phyloP scores from a whole-genome alignment of 2,329 filamentous ascomycete species.

The Botrytis aclada region DNA sequence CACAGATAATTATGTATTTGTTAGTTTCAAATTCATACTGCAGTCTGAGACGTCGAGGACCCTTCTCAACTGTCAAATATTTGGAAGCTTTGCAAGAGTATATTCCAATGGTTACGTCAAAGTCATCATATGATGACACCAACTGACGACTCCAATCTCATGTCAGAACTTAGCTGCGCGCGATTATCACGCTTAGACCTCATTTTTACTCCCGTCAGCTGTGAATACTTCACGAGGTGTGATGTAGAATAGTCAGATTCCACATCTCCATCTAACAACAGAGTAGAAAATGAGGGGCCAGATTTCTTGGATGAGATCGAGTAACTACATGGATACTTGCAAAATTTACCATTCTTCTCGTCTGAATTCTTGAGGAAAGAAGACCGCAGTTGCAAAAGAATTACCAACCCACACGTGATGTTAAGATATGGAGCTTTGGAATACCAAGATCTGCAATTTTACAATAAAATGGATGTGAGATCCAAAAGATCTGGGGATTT shows the following conservation, averaged over 20 bases:
- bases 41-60: not conserved
- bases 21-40: not conserved
- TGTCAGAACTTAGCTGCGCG: not conserved
- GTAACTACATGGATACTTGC: not conserved
- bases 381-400: not conserved
- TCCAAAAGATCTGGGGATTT: not conserved
- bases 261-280: not conserved
- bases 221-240: not conserved
- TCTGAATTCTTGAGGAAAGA: not conserved
- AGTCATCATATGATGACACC: not conserved
- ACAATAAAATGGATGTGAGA: not conserved
- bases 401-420: not conserved
- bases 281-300: not conserved
- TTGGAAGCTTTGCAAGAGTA: not conserved
- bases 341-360: not conserved
- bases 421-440: not conserved
- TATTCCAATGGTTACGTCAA: not conserved
- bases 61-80: not conserved
- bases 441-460: not conserved
- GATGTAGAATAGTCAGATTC: not conserved
- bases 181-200: not conserved
- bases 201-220: not conserved
- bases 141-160: not conserved
- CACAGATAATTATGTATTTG: not conserved
- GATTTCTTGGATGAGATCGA: not conserved